Conservation (phyloP, 1,284 basidiomycete genomes). For the Fistulinella cinereoalba region DNA sequence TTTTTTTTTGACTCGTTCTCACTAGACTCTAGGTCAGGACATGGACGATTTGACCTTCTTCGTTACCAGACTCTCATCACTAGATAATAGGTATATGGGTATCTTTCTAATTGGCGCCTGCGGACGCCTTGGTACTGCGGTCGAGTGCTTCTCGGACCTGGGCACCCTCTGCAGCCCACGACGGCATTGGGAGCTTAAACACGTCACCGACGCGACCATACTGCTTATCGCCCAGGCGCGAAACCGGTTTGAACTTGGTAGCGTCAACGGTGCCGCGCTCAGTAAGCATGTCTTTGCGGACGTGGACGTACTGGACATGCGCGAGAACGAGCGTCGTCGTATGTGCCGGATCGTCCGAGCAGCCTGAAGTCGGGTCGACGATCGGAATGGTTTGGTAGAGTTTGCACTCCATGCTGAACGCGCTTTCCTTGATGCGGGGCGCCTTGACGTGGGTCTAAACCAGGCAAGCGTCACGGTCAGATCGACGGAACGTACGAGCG, state of each 20-base stretch:
- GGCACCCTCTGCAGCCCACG: too few relatives aligned
- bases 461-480: too few relatives aligned
- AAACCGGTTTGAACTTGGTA: constrained; percentile 49
- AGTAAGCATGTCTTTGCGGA: constrained; percentile 46
- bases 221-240: constrained; percentile 54
- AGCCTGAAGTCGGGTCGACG: too few relatives aligned
- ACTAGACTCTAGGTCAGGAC: not conserved
- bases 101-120: not conserved
- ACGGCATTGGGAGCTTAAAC: constrained; percentile 3
- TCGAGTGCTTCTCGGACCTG: not conserved
- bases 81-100: too few relatives aligned
- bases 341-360: constrained; percentile 31
- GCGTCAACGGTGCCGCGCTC: constrained; percentile 44
- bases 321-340: constrained; percentile 52
- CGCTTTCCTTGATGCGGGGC: constrained; percentile 64
- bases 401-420: constrained; percentile 68
- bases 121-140: not conserved
- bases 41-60: not conserved
- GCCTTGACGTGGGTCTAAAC: constrained; percentile 55
- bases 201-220: constrained; percentile 36
- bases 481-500: too few relatives aligned
- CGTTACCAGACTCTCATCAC: not conserved
- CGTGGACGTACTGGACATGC: constrained; percentile 56
- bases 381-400: constrained; percentile 45
- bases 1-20: too few relatives aligned